Evolutionary conservation across 108 stramenopile species (phyloP), one percentile per base, ranked within the genome.

Genomic region (Cafeteria roenbergensis): DNA sequence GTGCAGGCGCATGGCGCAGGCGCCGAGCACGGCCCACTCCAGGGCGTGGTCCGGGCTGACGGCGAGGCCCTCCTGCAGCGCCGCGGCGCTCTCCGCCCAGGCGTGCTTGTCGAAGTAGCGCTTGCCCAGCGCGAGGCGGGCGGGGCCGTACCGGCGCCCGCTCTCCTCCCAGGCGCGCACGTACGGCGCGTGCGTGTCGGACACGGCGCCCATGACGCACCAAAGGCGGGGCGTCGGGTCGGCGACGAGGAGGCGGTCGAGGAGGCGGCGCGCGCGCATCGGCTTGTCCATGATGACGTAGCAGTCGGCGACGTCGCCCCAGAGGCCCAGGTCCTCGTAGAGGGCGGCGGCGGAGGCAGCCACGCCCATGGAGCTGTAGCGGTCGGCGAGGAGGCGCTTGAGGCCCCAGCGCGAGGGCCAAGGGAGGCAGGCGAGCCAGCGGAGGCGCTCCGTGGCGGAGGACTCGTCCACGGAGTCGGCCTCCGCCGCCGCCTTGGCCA

Each of bases 241-340:
- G 2, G 28, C 50, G 20, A n/a, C 42, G 42, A 97, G 78, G 20
- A 88, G 77, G 73, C 86, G 82, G n/a, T 84, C 74, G 0, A 94
- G 88, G 30, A 94, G 79, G 62, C 83, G 79, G 72, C 90, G 83
- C 20, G 95, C 95, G 54, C 80, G 84, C 24, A 68, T 78, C n/a
- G 79, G 80, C 67, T 86, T 86, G 64, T 93, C 90, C 60, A 93
- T 80, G 35, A 84, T 75, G 38, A 77, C 73, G 69, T 92, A 91
- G 66, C 95, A 97, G 57, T 92, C 92, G 8, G 93, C 92, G 6
- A 91, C 93, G 69, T 97, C 95, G 71, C 94, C 92, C 95, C 95
- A 97, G 37, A 92, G 75, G 48, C 90, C 91, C 50, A 97, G 83
- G 60, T 94, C 90, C 51, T 87, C 86, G 67, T 85, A 97, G 24